Base-by-base conservation (phyloP, 768 basidiomycete species). In the Kwoniella shandongensis region DNA sequence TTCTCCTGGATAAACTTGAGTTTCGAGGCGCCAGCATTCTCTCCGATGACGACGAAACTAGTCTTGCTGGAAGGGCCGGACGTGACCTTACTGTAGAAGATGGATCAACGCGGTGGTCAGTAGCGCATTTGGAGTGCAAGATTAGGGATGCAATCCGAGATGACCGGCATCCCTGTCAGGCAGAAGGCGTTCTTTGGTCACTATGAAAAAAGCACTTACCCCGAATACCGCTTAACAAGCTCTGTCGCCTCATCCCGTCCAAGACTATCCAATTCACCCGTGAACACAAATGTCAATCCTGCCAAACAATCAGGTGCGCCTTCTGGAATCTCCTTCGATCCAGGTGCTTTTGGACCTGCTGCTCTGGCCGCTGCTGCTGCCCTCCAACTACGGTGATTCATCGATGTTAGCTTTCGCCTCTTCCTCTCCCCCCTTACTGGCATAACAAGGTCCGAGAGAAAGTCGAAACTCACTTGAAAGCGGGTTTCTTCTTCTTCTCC, bases 251-350 rank as follows among this genome's bases (percentile, higher is more conserved):
- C 92, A 2, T 97, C 90, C 35, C 96, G 82, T 1, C 89, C 85
- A 63, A 98, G 85, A 57, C 87, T 88, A 44, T 82, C 83, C 44
- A 98, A 78, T 66, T 99, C 94, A 15, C 93, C 96, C 0, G 96
- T 98, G 63, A 99, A 99, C 20, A 99, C 94, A 69, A 99, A 88
- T 0, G 90, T 82, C 22, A 98, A 80, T 0, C 93, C 93, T 0
- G 86, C 83, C 8, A 99, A 80, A 70, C 89, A 91, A 66, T 86
- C 82, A 0, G 83, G 82, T 25, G 79, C 79, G 13, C 86, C 86
- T 41, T 91, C 85, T 0, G 89, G 88, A 20, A 89, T 81, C 13
- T 83, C 80, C 69, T 87, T 89, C 15, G 83, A 80, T 0, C 86
- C 87, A 39, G 73, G 71, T n/a, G 45, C 54, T 32, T 57, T 56